These are phyloP conservation scores for Volvox reticuliferus DNA, from an alignment of 139 green algal genomes.

Conservation along the genomic window DNA sequence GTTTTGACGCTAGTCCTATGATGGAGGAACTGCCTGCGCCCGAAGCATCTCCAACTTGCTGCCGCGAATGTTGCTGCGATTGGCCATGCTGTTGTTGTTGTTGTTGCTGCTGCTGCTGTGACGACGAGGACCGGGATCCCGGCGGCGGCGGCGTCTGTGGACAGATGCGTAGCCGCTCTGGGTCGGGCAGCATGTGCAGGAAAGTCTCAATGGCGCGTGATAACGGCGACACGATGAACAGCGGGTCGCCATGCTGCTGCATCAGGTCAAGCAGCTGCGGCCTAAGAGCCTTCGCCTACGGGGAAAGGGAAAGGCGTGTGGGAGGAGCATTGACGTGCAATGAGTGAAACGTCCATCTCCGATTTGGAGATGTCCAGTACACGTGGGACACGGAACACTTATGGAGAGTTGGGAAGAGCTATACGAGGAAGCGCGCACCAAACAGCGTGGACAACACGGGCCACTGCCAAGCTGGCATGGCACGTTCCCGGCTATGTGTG, in stretches of 20 bases:
- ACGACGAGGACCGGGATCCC: neutral
- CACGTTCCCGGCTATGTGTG: no score
- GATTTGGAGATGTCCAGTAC: no score
- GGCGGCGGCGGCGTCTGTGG: neutral
- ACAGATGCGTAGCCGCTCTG: slow-evolving; percentile 20
- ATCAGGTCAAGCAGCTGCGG: slow-evolving; percentile 30
- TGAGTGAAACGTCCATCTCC: no score
- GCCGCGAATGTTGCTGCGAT: neutral
- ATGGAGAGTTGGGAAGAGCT: no score
- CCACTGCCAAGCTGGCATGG: no score
- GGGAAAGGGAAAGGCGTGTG: neutral
- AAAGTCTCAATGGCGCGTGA: slow-evolving; percentile 55
- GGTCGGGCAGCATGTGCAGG: slow-evolving; percentile 45
- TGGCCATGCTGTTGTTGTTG: neutral
- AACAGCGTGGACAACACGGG: no score
- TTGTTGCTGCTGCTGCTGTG: neutral
- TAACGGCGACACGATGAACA: slow-evolving; percentile 54
- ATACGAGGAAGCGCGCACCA: no score
- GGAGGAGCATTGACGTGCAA: no score
- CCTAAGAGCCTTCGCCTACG: slow-evolving; percentile 38
- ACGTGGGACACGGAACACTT: no score
- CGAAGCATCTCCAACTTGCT: neutral
- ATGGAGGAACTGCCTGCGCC: neutral
- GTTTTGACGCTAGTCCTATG: neutral
- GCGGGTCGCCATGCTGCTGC: slow-evolving; percentile 52